Evolutionary conservation across 2,329 filamentous ascomycete species (phyloP).

Genomic region (Pseudofabraea citricarpa): DNA sequence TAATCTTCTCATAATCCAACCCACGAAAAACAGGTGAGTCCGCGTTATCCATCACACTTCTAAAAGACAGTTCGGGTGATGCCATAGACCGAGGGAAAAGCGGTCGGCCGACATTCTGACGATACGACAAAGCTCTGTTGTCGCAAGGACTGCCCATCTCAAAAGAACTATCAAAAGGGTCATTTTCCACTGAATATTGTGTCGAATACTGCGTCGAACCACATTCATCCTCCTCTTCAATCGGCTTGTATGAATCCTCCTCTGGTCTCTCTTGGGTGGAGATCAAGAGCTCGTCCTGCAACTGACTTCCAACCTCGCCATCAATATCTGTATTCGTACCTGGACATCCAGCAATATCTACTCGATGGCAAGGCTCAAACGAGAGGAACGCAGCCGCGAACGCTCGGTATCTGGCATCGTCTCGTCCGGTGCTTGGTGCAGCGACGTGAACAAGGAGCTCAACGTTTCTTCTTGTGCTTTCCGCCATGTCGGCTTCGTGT

Average conservation of each 20-base stretch:
- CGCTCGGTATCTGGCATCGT: conserved; percentile 27
- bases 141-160: conserved; percentile 4
- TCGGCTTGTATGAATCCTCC: conserved; percentile 18
- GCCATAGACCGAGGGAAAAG: neutral
- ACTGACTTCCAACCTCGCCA: conserved; percentile 35
- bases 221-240: conserved; percentile 8
- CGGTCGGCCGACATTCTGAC: neutral
- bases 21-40: conserved; percentile 21
- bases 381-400: conserved; percentile 25
- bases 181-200: neutral
- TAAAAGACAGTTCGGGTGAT: conserved; percentile 23
- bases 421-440: conserved; percentile 24
- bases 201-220: conserved; percentile 2
- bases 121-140: neutral
- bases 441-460: conserved; percentile 28
- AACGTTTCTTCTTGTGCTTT: conserved; percentile 16
- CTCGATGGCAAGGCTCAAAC: conserved; percentile 18
- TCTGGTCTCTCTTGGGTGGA: conserved; percentile 16
- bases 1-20: neutral
- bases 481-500: conserved; percentile 12
- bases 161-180: neutral
- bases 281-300: conserved; percentile 11
- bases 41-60: conserved; percentile 22
- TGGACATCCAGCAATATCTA: conserved; percentile 4
- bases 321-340: conserved; percentile 26